Conservation (phyloP, 2,329 filamentous ascomycete species). For the Colletotrichum falcatum region DNA sequence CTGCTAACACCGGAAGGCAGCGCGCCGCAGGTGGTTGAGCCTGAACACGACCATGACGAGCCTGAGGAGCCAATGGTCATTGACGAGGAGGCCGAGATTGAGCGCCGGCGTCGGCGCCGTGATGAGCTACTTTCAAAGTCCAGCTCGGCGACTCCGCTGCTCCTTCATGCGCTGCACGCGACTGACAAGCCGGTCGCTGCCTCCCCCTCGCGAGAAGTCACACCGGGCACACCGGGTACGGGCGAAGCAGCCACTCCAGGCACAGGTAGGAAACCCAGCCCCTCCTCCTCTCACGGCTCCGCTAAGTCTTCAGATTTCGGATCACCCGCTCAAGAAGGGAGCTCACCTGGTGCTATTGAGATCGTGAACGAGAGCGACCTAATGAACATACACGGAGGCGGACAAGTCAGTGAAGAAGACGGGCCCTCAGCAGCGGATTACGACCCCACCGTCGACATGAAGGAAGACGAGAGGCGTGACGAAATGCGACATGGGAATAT, state of each 20-base stretch:
- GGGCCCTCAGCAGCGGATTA: slow-evolving; percentile 94
- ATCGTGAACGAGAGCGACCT: slow-evolving; percentile 76
- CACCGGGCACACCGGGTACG: slow-evolving; percentile 47
- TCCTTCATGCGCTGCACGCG: slow-evolving; percentile 79
- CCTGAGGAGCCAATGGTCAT: slow-evolving; percentile 69
- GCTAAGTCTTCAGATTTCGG: slow-evolving; percentile 51
- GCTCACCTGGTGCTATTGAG: slow-evolving; percentile 70
- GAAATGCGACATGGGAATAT: slow-evolving; percentile 71
- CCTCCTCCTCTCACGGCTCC: background rate
- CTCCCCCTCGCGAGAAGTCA: slow-evolving; percentile 63
- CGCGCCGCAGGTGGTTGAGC: slow-evolving; percentile 47
- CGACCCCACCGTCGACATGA: slow-evolving; percentile 89
- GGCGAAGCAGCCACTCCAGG: slow-evolving; percentile 57
- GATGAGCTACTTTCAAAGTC: slow-evolving; percentile 89
- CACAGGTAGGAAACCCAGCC: slow-evolving; percentile 56
- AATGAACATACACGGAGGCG: slow-evolving; percentile 68
- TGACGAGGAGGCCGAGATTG: slow-evolving; percentile 86
- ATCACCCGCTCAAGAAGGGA: slow-evolving; percentile 62
- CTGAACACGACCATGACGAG: slow-evolving; percentile 52
- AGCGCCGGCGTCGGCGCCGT: slow-evolving; percentile 84
- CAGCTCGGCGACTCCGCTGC: slow-evolving; percentile 77
- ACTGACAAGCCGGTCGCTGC: slow-evolving; percentile 68
- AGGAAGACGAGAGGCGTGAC: slow-evolving; percentile 81
- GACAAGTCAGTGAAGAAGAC: slow-evolving; percentile 64
- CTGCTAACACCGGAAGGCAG: slow-evolving; percentile 34